Conservation (phyloP, 2,329 filamentous ascomycete species). For the Colletotrichum destructivum region DNA sequence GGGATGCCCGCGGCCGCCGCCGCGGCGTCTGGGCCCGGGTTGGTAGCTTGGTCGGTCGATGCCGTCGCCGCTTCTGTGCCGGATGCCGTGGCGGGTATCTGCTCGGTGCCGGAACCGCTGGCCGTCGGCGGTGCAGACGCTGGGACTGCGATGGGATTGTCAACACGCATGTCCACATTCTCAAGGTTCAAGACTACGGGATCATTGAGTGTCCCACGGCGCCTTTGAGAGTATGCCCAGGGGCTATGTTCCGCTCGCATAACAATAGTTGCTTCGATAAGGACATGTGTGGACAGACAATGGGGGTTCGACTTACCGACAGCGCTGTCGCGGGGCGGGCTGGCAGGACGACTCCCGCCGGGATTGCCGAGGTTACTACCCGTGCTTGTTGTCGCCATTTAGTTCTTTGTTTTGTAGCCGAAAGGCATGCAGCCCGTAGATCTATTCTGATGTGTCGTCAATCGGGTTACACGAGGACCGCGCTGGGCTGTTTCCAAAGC, state of each 20-base stretch:
- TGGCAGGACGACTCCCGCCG: background rate
- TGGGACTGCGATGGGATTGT: background rate
- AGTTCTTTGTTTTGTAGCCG: background rate
- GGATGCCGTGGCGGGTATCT: background rate
- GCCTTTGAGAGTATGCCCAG: background rate
- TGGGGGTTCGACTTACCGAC: slow-evolving; percentile 16
- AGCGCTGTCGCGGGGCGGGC: slow-evolving; percentile 8
- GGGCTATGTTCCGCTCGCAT: background rate
- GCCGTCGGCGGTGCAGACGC: background rate
- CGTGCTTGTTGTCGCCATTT: slow-evolving; percentile 4
- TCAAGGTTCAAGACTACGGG: background rate
- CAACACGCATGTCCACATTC: background rate
- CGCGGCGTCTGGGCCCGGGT: background rate
- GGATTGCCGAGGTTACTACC: slow-evolving; percentile 6
- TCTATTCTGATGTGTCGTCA: background rate
- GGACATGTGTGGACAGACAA: background rate
- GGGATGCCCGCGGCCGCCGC: background rate
- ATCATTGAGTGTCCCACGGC: background rate
- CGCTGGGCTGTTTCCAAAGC: background rate
- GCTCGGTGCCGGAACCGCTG: background rate
- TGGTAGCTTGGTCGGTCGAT: background rate
- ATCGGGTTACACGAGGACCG: too few relatives aligned
- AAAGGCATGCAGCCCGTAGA: background rate
- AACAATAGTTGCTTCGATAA: background rate
- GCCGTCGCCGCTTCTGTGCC: background rate